Percentiles rank a stretch among this genome's conserved stretches.
These are phyloP conservation scores for Clausena lansium DNA, from an alignment of 345 rosid genomes.

Conservation along the genomic window DNA sequence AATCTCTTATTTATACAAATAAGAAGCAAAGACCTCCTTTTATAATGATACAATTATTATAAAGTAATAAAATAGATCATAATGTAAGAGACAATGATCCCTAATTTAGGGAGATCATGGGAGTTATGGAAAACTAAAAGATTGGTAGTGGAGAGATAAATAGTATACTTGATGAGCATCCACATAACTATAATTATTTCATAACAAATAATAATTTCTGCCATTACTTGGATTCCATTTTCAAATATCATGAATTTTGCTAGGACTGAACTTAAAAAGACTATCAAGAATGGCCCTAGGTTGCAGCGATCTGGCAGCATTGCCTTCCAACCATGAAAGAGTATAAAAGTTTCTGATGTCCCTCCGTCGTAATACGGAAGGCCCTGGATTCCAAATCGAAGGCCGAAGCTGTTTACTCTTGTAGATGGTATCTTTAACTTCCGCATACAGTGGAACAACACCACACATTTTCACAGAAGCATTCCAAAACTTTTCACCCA, in stretches of 20 bases:
- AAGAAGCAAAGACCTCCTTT: too few species aligned
- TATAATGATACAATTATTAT: too few species aligned
- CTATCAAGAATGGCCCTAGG: fast-evolving
- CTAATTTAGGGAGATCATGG: too few species aligned
- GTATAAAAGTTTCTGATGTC: background rate
- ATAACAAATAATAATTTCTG: too few species aligned
- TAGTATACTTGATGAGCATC: too few species aligned
- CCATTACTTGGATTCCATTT: background rate
- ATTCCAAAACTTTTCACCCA: background rate
- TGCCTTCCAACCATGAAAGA: background rate
- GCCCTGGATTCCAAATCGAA: background rate
- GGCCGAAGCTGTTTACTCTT: background rate
- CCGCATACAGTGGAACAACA: background rate
- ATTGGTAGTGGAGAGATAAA: too few species aligned
- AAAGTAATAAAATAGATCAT: too few species aligned
- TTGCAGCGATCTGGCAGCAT: background rate
- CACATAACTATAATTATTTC: too few species aligned
- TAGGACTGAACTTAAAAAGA: fast-evolving
- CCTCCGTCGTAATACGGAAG: background rate
- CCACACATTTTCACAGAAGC: background rate
- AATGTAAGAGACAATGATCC: too few species aligned
- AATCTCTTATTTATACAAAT: too few species aligned
- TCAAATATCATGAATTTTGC: background rate
- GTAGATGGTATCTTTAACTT: background rate
- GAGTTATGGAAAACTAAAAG: too few species aligned